Evolutionary conservation across 306 rosid species (phyloP), one percentile per base, ranked within the genome.

Genomic region (Chamaecrista fasciculata): DNA sequence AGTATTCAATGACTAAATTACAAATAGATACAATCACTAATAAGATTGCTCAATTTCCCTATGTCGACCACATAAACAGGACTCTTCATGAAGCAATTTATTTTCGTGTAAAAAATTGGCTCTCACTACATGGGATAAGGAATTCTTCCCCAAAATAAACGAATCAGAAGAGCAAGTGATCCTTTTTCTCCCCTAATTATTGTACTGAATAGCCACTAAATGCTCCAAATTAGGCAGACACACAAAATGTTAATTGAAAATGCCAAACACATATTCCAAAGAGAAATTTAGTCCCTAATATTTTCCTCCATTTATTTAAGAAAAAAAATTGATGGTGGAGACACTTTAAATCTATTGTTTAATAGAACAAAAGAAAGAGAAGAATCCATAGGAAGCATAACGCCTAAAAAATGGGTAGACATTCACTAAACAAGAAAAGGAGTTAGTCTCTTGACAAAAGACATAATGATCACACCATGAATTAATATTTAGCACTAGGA

Each of bases 401-500:
- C 29, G 11, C 5, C 39, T 26, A 31, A 33, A 19, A 48, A 9
- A 66, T 29, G 2, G 46, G 6, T 3, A 47, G 16, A 31, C 16
- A 26, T 16, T 39, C 23, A 24, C 68, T 25, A 3, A 28, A 33
- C 61, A 61, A 31, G 61, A 49, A 43, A 28, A 37, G 14, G 36
- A 53, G 7, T 36, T 43, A 50, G 56, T 46, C 14, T 2, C 34
- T 64, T 56, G n/a, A 11, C 21, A 25, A 53, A 34, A 42, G 56
- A 29, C 21, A 20, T 50, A 58, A 33, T 21, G 20, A 69, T 14
- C 1, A 51, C 31, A 63, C 43, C 31, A 11, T 42, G 11, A 43
- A 63, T 18, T 40, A 52, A 55, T 19, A 15, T 53, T 56, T 67
- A 50, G 80, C 49, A 19, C 25, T 33, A 3, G 26, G 16, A 57